phyloP scores from a whole-genome alignment of 805 yeast species.

The Schwanniomyces yamadae region DNA sequence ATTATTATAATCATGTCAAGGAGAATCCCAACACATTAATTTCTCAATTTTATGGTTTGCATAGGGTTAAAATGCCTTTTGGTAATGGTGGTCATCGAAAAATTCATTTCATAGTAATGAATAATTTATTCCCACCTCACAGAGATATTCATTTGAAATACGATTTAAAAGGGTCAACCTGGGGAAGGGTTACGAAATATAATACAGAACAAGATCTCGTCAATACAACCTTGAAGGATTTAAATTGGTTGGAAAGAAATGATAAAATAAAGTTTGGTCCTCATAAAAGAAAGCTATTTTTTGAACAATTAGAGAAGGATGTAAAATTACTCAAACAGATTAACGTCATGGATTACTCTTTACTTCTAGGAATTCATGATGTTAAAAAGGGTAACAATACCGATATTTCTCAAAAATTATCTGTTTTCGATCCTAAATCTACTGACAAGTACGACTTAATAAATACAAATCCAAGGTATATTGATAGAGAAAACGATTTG shows the following conservation, averaged over 20 bases:
- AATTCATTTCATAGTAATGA: slow-evolving; percentile 94
- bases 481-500: slow-evolving; percentile 40
- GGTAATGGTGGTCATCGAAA: slow-evolving; percentile 57
- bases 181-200: slow-evolving; percentile 65
- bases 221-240: slow-evolving; percentile 69
- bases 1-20: slow-evolving; percentile 78
- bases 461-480: slow-evolving; percentile 46
- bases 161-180: slow-evolving; percentile 90
- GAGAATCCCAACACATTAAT: slow-evolving; percentile 83
- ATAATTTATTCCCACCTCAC: slow-evolving; percentile 93
- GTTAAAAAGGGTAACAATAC: slow-evolving; percentile 53
- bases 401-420: slow-evolving; percentile 34
- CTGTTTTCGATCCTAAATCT: slow-evolving; percentile 45
- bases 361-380: slow-evolving; percentile 86
- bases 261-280: slow-evolving; percentile 77
- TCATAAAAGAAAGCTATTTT: slow-evolving; percentile 53
- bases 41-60: slow-evolving; percentile 95
- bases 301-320: slow-evolving; percentile 73
- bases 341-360: slow-evolving; percentile 94
- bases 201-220: slow-evolving; percentile 27
- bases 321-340: slow-evolving; percentile 67
- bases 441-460: slow-evolving; percentile 37
- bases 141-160: slow-evolving; percentile 80
- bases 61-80: slow-evolving; percentile 86
- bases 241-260: slow-evolving; percentile 77